Conservation (phyloP, 805 yeast genomes). For the Myxozyma kluyveri region DNA sequence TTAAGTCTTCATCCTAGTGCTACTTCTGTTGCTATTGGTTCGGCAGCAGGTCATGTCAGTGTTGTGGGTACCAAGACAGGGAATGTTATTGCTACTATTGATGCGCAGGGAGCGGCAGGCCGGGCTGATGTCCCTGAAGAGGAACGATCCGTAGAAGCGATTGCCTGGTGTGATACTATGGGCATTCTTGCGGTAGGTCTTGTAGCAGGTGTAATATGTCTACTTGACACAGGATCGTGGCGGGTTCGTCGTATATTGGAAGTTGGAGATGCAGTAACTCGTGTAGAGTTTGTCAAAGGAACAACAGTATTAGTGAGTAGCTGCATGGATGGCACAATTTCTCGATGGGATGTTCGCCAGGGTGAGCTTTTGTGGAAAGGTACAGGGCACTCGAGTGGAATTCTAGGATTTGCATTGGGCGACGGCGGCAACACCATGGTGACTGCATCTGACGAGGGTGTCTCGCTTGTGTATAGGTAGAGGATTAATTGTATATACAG, state of each 20-base stretch:
- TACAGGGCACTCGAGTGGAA: conserved; percentile 92
- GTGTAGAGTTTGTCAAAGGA: conserved; percentile 55
- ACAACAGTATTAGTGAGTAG: conserved; percentile 64
- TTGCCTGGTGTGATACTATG: conserved; percentile 69
- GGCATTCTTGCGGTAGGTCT: conserved; percentile 80
- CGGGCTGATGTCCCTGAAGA: conserved; percentile 47
- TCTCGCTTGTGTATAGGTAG: conserved; percentile 64
- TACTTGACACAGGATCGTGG: conserved; percentile 86
- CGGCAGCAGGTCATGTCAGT: conserved; percentile 81
- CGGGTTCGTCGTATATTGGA: conserved; percentile 68
- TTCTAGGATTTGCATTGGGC: conserved; percentile 70
- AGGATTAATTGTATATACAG: too few species aligned
- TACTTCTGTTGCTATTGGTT: conserved; percentile 69
- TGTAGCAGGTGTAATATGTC: conserved; percentile 80
- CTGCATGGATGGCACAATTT: conserved; percentile 80
- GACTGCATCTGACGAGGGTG: conserved; percentile 98
- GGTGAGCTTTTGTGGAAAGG: conserved; percentile 76
- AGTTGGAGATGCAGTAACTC: conserved; percentile 81
- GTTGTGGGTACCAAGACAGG: conserved; percentile 78
- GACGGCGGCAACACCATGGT: conserved; percentile 66
- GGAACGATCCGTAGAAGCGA: conserved; percentile 64
- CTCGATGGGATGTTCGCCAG: conserved; percentile 85
- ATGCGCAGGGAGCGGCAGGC: conserved; percentile 46
- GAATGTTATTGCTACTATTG: conserved; percentile 60
- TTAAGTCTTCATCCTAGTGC: conserved; percentile 51